Conservation (phyloP, 257 asterid species). For the Penstemon newberryi region DNA sequence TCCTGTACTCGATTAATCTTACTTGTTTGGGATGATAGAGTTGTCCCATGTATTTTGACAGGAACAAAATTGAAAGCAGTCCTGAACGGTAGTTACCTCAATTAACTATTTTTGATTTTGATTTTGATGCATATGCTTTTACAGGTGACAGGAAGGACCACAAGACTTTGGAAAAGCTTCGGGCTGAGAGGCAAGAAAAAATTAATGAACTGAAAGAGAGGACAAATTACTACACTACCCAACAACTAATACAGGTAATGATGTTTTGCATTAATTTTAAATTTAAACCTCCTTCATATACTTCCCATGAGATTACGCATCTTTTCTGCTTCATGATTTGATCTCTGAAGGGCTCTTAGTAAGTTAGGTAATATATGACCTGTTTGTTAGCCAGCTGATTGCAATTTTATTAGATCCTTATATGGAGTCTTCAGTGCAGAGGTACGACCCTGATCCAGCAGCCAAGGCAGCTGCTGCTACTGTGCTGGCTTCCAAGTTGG, state of each 20-base stretch:
- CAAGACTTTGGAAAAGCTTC: constrained; percentile 71
- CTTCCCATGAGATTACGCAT: neutral
- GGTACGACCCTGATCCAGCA: constrained; percentile 83
- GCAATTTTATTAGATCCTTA: constrained; percentile 25
- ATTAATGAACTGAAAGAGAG: constrained; percentile 90
- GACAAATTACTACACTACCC: constrained; percentile 80
- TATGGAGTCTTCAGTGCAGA: constrained; percentile 47
- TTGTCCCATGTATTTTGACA: constrained; percentile 3
- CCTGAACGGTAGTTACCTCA: neutral
- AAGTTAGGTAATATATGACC: neutral
- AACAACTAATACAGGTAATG: constrained; percentile 86
- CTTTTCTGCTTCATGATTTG: neutral
- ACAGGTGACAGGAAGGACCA: constrained; percentile 80
- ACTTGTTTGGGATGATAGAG: constrained; percentile 5
- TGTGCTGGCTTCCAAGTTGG: constrained; percentile 77
- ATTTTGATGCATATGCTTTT: neutral
- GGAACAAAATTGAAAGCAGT: neutral
- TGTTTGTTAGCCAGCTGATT: constrained; percentile 11
- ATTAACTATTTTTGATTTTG: constrained; percentile 15
- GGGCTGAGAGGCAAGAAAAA: constrained; percentile 81
- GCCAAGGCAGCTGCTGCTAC: constrained; percentile 88
- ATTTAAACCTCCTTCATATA: neutral
- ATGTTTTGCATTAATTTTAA: constrained; percentile 4
- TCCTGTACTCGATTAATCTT: constrained; percentile 8
- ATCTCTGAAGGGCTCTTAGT: neutral